Conservation (phyloP, 257 asterid genomes). For the Nemophila menziesii region DNA sequence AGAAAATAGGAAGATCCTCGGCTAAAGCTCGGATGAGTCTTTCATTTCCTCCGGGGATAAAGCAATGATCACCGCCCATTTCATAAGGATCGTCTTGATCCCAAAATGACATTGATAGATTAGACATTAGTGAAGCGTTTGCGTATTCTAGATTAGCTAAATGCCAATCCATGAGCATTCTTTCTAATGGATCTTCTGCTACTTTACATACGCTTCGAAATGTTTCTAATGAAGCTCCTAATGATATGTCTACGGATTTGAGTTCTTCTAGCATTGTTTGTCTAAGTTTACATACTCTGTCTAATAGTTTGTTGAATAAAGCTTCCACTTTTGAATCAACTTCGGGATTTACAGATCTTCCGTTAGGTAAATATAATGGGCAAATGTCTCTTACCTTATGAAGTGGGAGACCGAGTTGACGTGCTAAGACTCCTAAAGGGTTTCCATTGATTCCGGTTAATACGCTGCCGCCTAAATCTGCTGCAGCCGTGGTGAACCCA, state of each 20-base stretch:
- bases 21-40: conserved; percentile 70
- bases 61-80: conserved; percentile 99
- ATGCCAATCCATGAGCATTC: conserved; percentile 97
- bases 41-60: conserved; percentile 96
- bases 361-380: conserved; percentile 82
- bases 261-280: conserved; percentile 83
- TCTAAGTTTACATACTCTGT: conserved; percentile 96
- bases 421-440: conserved; percentile 86
- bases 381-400: conserved; percentile 98
- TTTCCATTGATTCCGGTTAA: conserved; percentile 93
- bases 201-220: conserved; percentile 71
- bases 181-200: conserved; percentile 83
- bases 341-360: conserved; percentile 69
- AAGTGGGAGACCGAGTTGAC: conserved; percentile 75
- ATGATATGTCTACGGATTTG: conserved; percentile 61
- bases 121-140: conserved; percentile 85
- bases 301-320: conserved; percentile 78
- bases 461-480: conserved; percentile 96
- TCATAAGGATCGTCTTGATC: conserved; percentile 98
- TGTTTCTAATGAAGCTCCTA: conserved; percentile 81
- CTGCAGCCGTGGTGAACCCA: conserved; percentile 57
- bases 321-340: conserved; percentile 77
- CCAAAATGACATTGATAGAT: conserved; percentile 91
- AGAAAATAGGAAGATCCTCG: conserved; percentile 80
- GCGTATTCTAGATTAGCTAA: conserved; percentile 97